Conservation (phyloP, 176 grass and related monocot species). For the Puya raimondii region DNA sequence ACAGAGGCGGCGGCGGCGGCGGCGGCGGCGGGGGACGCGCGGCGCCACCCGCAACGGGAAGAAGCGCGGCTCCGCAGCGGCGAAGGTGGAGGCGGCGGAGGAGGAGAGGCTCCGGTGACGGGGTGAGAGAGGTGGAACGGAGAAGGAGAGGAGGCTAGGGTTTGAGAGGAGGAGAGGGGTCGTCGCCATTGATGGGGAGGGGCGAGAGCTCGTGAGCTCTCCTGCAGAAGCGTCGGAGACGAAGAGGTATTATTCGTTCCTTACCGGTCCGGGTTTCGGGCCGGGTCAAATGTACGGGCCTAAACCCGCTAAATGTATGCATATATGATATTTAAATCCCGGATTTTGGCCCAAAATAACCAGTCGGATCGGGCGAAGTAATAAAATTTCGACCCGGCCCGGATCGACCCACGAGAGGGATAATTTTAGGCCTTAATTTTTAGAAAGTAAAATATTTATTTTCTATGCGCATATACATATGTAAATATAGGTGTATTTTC, state of each 20-base stretch:
- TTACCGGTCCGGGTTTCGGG: too few species aligned
- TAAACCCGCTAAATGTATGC: too few species aligned
- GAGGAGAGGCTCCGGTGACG: constrained; percentile 6
- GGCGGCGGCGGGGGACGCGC: constrained; percentile 15
- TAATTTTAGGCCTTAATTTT: too few species aligned
- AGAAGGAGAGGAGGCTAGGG: background rate
- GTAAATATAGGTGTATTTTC: too few species aligned
- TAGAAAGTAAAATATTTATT: too few species aligned
- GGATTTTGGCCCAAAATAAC: too few species aligned
- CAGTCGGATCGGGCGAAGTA: too few species aligned
- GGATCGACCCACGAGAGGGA: too few species aligned
- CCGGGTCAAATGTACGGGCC: too few species aligned
- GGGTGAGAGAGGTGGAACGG: background rate
- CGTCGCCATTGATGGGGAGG: constrained; percentile 17
- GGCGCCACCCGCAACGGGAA: constrained; percentile 11
- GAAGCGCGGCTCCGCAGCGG: constrained; percentile 6
- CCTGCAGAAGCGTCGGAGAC: background rate
- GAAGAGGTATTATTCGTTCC: background rate
- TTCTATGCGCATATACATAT: too few species aligned
- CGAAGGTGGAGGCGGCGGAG: constrained; percentile 15
- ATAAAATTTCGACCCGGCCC: too few species aligned
- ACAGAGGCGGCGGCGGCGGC: background rate
- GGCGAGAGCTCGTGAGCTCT: background rate
- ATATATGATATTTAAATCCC: too few species aligned
- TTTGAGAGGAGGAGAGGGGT: constrained; percentile 19